Evolutionary conservation across 2,329 filamentous ascomycete genomes (phyloP).

Genomic region (Cladosporium cucumerinum): DNA sequence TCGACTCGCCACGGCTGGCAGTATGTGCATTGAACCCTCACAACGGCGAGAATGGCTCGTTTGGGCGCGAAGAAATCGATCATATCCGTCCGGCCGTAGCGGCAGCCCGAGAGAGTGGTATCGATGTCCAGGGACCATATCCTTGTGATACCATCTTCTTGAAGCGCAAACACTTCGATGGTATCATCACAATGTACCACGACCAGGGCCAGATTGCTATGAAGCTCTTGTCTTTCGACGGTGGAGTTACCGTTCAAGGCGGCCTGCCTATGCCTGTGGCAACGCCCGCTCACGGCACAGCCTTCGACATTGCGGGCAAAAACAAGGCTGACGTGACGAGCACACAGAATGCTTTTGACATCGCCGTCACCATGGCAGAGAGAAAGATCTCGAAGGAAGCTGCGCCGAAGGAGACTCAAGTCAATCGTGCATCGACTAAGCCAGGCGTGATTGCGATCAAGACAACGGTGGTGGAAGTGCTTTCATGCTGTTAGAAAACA

Average conservation of each 20-base stretch:
- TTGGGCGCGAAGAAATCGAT: constrained; percentile 21
- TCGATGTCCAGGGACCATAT: constrained; percentile 19
- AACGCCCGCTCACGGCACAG: constrained; percentile 20
- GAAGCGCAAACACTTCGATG: constrained; percentile 18
- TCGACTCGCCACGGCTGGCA: constrained; percentile 17
- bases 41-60: constrained; percentile 20
- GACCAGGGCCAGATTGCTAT: constrained; percentile 21
- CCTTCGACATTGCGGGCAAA: constrained; percentile 20
- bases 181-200: constrained; percentile 21
- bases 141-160: constrained; percentile 21
- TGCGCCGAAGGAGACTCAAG: not conserved
- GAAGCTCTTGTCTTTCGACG: constrained; percentile 20
- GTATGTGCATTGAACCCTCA: constrained; percentile 22
- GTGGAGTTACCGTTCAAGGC: constrained; percentile 20
- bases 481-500: not conserved
- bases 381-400: constrained; percentile 3
- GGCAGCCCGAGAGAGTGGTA: constrained; percentile 15
- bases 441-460: not conserved
- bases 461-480: not conserved
- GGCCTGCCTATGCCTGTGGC: constrained; percentile 19
- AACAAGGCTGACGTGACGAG: constrained; percentile 18
- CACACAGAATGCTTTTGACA: constrained; percentile 20
- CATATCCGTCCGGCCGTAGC: constrained; percentile 17
- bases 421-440: not conserved
- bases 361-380: constrained; percentile 19